phyloP scores from a whole-genome alignment of 129 eudicot genomes.

The Pulicaria dysenterica region DNA sequence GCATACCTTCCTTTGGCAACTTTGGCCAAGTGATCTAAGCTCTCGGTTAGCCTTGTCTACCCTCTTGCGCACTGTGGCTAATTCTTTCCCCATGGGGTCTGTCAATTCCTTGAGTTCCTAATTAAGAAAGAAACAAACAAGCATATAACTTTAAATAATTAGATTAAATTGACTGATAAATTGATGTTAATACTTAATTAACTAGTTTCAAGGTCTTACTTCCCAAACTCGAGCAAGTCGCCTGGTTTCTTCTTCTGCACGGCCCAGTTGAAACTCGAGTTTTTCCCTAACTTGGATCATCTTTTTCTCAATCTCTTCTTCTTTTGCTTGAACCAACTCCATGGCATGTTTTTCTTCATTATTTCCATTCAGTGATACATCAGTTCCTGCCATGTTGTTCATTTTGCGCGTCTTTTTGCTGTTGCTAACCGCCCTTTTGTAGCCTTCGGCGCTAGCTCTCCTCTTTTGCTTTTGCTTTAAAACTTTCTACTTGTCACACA shows the following conservation, averaged over 20 bases:
- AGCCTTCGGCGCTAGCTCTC: slow-evolving; percentile 6
- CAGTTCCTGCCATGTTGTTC: slow-evolving; percentile 42
- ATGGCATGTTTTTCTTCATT: slow-evolving; percentile 42
- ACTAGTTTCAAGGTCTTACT: slow-evolving; percentile 32
- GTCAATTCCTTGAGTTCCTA: slow-evolving; percentile 63
- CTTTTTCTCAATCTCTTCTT: slow-evolving; percentile 65
- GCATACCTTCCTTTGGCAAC: slow-evolving; percentile 60
- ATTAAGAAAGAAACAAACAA: slow-evolving; percentile 5
- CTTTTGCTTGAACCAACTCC: slow-evolving; percentile 48
- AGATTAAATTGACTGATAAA: background rate
- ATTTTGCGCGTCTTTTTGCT: slow-evolving; percentile 5
- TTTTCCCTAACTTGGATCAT: slow-evolving; percentile 50
- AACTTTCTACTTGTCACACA: slow-evolving; percentile 11
- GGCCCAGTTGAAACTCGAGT: slow-evolving; percentile 55
- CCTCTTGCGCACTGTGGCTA: slow-evolving; percentile 50
- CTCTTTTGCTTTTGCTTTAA: slow-evolving; percentile 26
- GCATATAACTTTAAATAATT: background rate
- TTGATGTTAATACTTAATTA: slow-evolving; percentile 4
- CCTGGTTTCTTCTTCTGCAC: slow-evolving; percentile 58
- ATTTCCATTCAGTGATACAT: slow-evolving; percentile 35
- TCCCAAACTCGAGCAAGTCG: slow-evolving; percentile 66
- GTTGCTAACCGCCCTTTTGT: slow-evolving; percentile 20
- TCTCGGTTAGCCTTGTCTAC: slow-evolving; percentile 56
- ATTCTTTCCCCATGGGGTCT: slow-evolving; percentile 69
- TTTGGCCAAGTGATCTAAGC: slow-evolving; percentile 56